Percentiles rank a stretch among this genome's conserved stretches.
Conservation (phyloP, 108 stramenopile species). For the Cyclotella kingstonii region DNA sequence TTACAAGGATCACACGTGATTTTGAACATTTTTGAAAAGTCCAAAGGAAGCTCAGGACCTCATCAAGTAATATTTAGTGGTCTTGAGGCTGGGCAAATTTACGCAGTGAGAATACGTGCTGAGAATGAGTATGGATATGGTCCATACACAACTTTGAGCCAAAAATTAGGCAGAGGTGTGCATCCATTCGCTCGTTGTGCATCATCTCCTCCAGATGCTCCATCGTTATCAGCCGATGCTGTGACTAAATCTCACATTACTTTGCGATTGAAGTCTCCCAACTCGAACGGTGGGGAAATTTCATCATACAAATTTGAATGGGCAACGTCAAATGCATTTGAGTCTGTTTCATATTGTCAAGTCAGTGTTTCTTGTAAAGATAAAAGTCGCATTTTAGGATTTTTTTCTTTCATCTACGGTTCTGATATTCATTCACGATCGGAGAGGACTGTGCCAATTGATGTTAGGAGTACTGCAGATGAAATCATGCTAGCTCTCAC, state of each 20-base stretch:
- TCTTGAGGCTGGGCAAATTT: conserved; percentile 29
- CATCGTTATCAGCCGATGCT: conserved; percentile 14
- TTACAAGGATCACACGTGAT: conserved; percentile 30
- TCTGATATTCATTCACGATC: conserved; percentile 3
- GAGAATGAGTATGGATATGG: conserved; percentile 46
- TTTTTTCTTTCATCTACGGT: conserved; percentile 26
- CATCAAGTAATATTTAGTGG: conserved; percentile 20
- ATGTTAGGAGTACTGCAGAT: conserved; percentile 15
- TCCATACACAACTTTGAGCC: conserved; percentile 29
- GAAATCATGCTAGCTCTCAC: conserved; percentile 19
- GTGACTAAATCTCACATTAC: conserved; percentile 38
- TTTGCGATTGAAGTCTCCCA: conserved; percentile 29
- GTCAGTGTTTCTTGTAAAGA: conserved; percentile 29
- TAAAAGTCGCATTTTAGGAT: conserved; percentile 25
- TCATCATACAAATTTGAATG: conserved; percentile 56
- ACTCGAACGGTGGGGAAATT: conserved; percentile 33
- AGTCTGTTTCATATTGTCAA: conserved; percentile 4
- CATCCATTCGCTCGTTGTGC: conserved; percentile 19
- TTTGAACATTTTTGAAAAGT: conserved; percentile 26
- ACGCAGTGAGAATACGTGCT: conserved; percentile 41
- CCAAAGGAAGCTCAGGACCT: conserved; percentile 25
- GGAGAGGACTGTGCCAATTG: conserved; percentile 18
- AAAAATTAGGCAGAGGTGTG: conserved; percentile 25
- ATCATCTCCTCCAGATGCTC: conserved; percentile 26
- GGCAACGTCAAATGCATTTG: conserved; percentile 40